phyloP scores from a whole-genome alignment of 2,329 filamentous ascomycete genomes.

The Cryoendolithus antarcticus region DNA sequence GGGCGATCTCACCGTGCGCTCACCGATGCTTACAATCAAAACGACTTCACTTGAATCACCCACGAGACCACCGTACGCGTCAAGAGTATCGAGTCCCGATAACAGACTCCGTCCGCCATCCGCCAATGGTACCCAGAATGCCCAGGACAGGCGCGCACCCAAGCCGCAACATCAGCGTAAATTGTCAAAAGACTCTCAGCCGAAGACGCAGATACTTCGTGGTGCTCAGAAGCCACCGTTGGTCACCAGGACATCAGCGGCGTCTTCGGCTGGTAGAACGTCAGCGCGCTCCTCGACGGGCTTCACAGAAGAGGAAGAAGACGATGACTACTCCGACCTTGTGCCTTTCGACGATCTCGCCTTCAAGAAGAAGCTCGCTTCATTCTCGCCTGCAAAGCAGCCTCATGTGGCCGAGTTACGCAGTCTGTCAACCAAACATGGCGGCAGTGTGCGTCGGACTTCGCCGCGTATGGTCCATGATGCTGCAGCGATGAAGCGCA shows the following conservation, averaged over 20 bases:
- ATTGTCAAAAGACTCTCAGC: constrained; percentile 23
- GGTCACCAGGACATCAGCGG: constrained; percentile 2
- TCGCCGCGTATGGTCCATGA: constrained; percentile 35
- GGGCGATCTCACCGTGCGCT: constrained; percentile 67
- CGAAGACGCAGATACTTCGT: constrained; percentile 26
- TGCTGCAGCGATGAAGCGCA: constrained; percentile 61
- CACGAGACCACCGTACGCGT: constrained; percentile 15
- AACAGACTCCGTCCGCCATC: constrained; percentile 13
- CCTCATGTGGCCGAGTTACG: constrained; percentile 51
- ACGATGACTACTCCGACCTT: constrained; percentile 73
- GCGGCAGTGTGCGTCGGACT: constrained; percentile 36
- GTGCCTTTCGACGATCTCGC: constrained; percentile 67
- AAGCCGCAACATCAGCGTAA: constrained; percentile 14
- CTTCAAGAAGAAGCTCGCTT: constrained; percentile 63
- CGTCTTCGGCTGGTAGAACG: constrained; percentile 5
- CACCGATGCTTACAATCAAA: constrained; percentile 16
- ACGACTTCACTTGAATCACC: constrained; percentile 11
- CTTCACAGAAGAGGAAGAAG: constrained; percentile 9
- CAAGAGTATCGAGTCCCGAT: constrained; percentile 16
- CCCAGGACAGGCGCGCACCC: constrained; percentile 10
- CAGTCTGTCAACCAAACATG: constrained; percentile 50
- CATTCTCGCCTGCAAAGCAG: constrained; percentile 37
- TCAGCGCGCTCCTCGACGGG: constrained; percentile 4
- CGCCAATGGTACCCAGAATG: constrained; percentile 1
- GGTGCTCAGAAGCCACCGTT: constrained; percentile 10